A percentile compares a stretch with the other conserved stretches of the same genome.
Evolutionary conservation across 495 filamentous ascomycete genomes (phyloP).

Genomic region (Tuber microsphaerosporum): DNA sequence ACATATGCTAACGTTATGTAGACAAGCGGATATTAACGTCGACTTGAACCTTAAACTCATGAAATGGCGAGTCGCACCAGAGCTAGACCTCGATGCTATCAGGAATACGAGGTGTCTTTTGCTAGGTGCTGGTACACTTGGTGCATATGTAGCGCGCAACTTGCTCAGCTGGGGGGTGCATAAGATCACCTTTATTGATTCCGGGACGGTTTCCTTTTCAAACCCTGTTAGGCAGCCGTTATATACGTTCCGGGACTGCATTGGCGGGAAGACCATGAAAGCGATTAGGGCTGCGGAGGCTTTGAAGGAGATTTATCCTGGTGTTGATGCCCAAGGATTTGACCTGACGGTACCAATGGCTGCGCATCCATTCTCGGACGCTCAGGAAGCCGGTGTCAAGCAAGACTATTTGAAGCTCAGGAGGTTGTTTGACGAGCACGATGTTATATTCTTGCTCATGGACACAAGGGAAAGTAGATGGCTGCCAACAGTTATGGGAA

Average conservation of each 20-base stretch:
- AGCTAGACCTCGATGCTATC: slow-evolving; percentile 76
- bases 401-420: slow-evolving; percentile 68
- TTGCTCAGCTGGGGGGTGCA: slow-evolving; percentile 95
- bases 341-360: slow-evolving; percentile 87
- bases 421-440: slow-evolving; percentile 73
- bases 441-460: slow-evolving; percentile 92
- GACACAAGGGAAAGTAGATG: slow-evolving; percentile 90
- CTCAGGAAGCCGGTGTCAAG: slow-evolving; percentile 52
- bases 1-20: slow-evolving; percentile 33
- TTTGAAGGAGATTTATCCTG: slow-evolving; percentile 80
- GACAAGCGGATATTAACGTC: slow-evolving; percentile 88
- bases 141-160: slow-evolving; percentile 84
- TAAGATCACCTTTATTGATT: slow-evolving; percentile 93
- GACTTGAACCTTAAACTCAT: slow-evolving; percentile 96
- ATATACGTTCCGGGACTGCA: slow-evolving; percentile 81
- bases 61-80: slow-evolving; percentile 93
- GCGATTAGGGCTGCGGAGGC: slow-evolving; percentile 73
- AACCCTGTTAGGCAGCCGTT: slow-evolving; percentile 94
- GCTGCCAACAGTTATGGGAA: slow-evolving; percentile 97
- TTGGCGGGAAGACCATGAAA: slow-evolving; percentile 77
- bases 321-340: slow-evolving; percentile 71
- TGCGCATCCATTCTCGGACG: slow-evolving; percentile 73
- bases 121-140: slow-evolving; percentile 90
- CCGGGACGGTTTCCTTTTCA: slow-evolving; percentile 90
- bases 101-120: slow-evolving; percentile 87